Percentiles rank a stretch among this genome's conserved stretches.
Evolutionary conservation across 257 asterid species (phyloP).

Genomic region (Nicotiana benthamiana): DNA sequence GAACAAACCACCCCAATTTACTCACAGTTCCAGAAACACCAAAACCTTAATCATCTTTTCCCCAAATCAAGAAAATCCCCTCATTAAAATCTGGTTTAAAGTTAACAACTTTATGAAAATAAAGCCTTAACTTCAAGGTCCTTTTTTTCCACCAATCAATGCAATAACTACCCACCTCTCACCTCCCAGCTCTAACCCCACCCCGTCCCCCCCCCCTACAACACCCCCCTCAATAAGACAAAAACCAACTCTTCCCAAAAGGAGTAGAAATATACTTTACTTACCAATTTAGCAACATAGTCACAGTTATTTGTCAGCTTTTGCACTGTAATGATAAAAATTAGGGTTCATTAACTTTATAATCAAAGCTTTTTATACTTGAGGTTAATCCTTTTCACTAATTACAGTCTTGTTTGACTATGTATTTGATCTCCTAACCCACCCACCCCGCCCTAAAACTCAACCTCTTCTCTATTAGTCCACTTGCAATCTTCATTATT

Average conservation of each 20-base stretch:
- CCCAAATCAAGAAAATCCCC: neutral
- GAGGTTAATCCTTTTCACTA: conserved; percentile 10
- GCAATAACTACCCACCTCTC: neutral
- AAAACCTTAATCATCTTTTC: conserved; percentile 1
- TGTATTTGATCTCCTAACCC: neutral
- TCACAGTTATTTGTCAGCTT: neutral
- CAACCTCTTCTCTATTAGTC: conserved; percentile 21
- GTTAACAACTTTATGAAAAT: neutral
- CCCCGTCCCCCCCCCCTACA: too few species aligned
- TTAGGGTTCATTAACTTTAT: conserved; percentile 1
- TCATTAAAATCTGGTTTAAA: neutral
- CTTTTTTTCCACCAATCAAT: neutral
- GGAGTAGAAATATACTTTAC: neutral
- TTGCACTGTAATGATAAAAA: neutral
- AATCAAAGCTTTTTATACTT: conserved; percentile 10
- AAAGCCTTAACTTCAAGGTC: neutral
- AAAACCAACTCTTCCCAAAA: conserved; percentile 2
- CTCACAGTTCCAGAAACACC: neutral
- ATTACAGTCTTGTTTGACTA: conserved; percentile 35
- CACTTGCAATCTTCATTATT: conserved; percentile 32
- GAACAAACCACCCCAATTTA: conserved; percentile 20
- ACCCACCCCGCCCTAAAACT: neutral
- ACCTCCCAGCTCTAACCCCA: too few species aligned
- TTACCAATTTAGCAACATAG: neutral
- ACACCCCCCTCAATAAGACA: neutral